Base-by-base conservation (phyloP, 208 protist genomes). In the Angomonas deanei region DNA sequence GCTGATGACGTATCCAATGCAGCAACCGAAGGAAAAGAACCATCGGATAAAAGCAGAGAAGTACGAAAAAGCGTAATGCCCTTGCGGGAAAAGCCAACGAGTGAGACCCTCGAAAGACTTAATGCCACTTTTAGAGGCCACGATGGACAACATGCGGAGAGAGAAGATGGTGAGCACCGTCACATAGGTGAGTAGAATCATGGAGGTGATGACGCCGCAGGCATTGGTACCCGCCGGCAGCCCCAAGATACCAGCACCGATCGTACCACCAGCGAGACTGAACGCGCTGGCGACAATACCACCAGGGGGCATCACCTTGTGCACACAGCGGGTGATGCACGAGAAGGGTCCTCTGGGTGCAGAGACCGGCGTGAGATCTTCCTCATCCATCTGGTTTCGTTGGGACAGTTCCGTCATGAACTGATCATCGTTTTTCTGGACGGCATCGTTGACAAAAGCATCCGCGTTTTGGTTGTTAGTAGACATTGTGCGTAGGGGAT, bases 101-200 rank as follows among this genome's bases (percentile, higher is more conserved):
- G 62, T 42, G 17, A 68, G 27, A 4, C 39, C 70, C 50, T 76
- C 75, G 42, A 65, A 82, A 19, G 30, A 70, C 13, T 46, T 39
- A 1, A 60, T 30, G 3, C 50, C 33, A 3, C 58, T 82, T 27
- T 53, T 47, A 1, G 71, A n/a, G 3, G 46, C 42, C 2, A 31
- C 62, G 1, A 58, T 61, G 21, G 23, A 68, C n/a, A 82, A 17
- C 15, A 78, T 26, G 36, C 52, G 56, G 3, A 77, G 63, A 3
- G 74, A 73, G 48, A 67, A 78, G 11, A 78, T 55, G n/a, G 71
- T 75, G 8, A 56, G 17, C n/a, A 75, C 17, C 21, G 68, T 54
- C 13, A 66, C 32, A 31, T 38, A 21, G 5, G 39, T 50, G n/a
- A 82, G 54, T 8, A 58, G 58, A 30, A 78, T 63, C 24, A 61